These are phyloP conservation scores for Lithospermum erythrorhizon DNA, from an alignment of 257 asterid species.

Conservation along the genomic window DNA sequence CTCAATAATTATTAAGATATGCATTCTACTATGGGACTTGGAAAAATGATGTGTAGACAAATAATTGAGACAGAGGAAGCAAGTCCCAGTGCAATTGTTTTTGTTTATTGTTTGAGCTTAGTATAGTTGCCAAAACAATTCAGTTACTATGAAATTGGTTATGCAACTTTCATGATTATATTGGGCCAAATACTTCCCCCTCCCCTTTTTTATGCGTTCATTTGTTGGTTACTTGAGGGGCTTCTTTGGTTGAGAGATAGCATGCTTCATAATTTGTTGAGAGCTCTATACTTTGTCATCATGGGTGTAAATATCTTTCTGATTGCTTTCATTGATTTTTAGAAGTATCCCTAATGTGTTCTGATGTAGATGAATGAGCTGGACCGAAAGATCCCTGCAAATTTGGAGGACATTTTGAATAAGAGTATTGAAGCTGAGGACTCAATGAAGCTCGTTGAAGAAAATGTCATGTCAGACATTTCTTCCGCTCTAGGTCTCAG, in stretches of 20 bases:
- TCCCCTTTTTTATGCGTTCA: neutral
- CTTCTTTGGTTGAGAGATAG: neutral
- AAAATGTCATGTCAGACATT: slow-evolving; percentile 22
- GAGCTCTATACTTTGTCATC: neutral
- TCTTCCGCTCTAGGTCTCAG: slow-evolving; percentile 18
- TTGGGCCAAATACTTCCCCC: neutral
- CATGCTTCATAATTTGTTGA: neutral
- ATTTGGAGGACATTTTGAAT: slow-evolving; percentile 41
- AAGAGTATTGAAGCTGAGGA: slow-evolving; percentile 21
- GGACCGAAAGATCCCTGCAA: slow-evolving; percentile 55
- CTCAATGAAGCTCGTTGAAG: slow-evolving; percentile 23
- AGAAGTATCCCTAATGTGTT: neutral
- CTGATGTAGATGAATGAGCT: slow-evolving; percentile 55
- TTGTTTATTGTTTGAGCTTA: too few species aligned
- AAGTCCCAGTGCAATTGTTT: too few species aligned
- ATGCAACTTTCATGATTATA: too few species aligned
- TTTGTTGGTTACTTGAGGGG: neutral
- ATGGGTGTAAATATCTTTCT: neutral
- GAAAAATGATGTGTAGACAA: too few species aligned
- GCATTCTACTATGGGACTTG: too few species aligned
- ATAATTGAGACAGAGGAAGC: too few species aligned
- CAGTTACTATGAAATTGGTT: too few species aligned
- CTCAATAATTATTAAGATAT: too few species aligned
- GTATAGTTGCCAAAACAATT: too few species aligned
- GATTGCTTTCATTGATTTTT: neutral